phyloP scores from a whole-genome alignment of 192 early-diverging fungal genomes.

The Linnemannia hyalina region DNA sequence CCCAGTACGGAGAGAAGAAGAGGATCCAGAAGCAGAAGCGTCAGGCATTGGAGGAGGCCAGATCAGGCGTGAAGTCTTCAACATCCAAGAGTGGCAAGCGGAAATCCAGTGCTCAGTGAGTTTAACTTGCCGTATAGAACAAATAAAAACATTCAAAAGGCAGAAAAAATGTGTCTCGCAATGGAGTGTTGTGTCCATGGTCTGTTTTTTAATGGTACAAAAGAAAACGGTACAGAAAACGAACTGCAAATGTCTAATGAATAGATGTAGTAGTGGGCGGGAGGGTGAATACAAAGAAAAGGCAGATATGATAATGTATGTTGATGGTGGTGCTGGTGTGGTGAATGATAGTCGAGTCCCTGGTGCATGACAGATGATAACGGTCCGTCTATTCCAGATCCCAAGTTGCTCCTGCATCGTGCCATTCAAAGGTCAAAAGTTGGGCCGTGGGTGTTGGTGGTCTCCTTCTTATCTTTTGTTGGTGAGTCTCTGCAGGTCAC shows the following conservation, averaged over 20 bases:
- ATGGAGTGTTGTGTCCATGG: background rate
- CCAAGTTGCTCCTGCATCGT: background rate
- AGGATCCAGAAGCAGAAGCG: conserved; percentile 75
- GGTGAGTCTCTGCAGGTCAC: background rate
- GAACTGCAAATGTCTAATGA: conserved; percentile 15
- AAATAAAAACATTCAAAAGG: background rate
- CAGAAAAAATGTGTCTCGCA: background rate
- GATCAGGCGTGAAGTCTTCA: conserved; percentile 22
- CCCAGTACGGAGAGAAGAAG: conserved; percentile 64
- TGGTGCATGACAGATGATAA: background rate
- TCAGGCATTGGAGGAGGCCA: conserved; percentile 38
- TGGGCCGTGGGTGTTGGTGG: background rate
- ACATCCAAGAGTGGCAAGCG: conserved; percentile 28
- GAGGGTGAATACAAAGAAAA: conserved; percentile 4
- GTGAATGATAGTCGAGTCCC: background rate
- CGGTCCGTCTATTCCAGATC: background rate
- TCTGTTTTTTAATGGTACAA: conserved; percentile 25
- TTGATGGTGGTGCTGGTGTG: background rate
- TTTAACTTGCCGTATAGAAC: conserved; percentile 8
- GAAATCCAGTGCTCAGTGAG: conserved; percentile 15
- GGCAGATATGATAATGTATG: background rate
- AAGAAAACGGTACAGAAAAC: conserved; percentile 12
- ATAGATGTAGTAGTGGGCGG: background rate
- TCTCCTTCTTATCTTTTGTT: background rate
- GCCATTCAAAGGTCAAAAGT: background rate